Base-by-base conservation (phyloP, 192 early-diverging fungal species). In the Funneliformis mosseae region DNA sequence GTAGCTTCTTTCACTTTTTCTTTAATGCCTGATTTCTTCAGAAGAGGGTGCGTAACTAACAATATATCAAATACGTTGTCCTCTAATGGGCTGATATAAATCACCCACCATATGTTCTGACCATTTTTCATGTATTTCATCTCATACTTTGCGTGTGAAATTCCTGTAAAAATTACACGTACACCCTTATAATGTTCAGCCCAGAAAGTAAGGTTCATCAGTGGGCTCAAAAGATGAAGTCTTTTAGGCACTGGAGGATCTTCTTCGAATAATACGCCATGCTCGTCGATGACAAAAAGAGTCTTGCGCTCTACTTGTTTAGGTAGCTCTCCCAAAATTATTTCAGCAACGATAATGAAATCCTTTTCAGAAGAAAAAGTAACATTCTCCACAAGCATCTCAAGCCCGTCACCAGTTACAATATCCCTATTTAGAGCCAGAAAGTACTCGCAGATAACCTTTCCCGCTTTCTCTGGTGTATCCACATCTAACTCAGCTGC, bases 351-450 rank as follows among this genome's bases (percentile, higher is more conserved):
- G 14, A 18, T 38, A 18, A 59, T 28, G 50, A 8, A 33, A 33
- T 59, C 42, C 3, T 67, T 8, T 18, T 23, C 7, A n/a, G 27
- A 7, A 25, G 8, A 23, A 41, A 48, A 48, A 67, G 70, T 41
- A 50, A 27, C 67, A 28, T 72, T 10, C 68, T 28, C 6, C n/a
- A 83, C 75, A 50, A 83, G 62, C 50, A 27, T 45, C 45, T 80
- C 39, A 48, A 84, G 28, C 39, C 82, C 78, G 43, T 61, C n/a
- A 21, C 41, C 80, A 43, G 83, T 82, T 73, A 84, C 71, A 80
- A 84, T 84, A 77, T 84, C 83, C 23, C 74, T 79, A 61, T 83
- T 83, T 0, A 83, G 75, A 14, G 83, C 80, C 71, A 83, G 68
- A 9, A 82, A 79, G 39, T 46, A 61, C 5, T 18, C 61, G 80